These are phyloP conservation scores for Endothia cerciana DNA, from an alignment of 2,329 filamentous ascomycete species.

Conservation along the genomic window DNA sequence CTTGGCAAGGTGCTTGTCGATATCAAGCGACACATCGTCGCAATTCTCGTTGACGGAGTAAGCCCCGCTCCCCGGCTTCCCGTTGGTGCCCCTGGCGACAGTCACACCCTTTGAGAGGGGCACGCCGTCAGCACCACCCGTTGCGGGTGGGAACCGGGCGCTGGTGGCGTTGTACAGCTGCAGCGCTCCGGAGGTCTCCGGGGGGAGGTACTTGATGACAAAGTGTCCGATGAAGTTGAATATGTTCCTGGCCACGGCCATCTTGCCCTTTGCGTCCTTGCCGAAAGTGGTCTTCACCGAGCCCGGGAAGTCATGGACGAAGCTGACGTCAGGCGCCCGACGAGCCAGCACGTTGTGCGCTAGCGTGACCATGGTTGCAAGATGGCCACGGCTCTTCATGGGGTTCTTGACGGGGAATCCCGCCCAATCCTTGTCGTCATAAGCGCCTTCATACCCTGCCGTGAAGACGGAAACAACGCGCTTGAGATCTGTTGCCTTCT, in stretches of 20 bases:
- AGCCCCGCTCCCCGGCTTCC: slow-evolving; percentile 41
- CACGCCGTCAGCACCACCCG: slow-evolving; percentile 35
- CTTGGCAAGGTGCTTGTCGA: slow-evolving; percentile 35
- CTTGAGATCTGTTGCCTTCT: slow-evolving; percentile 48
- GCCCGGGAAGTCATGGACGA: slow-evolving; percentile 46
- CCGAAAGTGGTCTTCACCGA: slow-evolving; percentile 40
- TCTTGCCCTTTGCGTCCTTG: slow-evolving; percentile 31
- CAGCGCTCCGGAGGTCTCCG: slow-evolving; percentile 5
- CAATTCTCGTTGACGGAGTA: slow-evolving; percentile 43
- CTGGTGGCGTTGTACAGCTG: slow-evolving; percentile 36
- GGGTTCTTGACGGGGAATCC: slow-evolving; percentile 40
- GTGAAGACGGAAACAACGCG: slow-evolving; percentile 61
- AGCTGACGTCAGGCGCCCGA: slow-evolving; percentile 46
- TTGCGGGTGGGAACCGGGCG: slow-evolving; percentile 37
- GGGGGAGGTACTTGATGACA: slow-evolving; percentile 2
- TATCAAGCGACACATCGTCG: slow-evolving; percentile 36
- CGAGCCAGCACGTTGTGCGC: slow-evolving; percentile 52
- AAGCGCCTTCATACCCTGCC: slow-evolving; percentile 41
- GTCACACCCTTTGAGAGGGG: slow-evolving; percentile 33
- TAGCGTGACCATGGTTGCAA: slow-evolving; percentile 55
- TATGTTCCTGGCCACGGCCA: slow-evolving; percentile 35
- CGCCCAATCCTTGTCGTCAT: slow-evolving; percentile 54
- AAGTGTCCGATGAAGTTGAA: slow-evolving; percentile 34
- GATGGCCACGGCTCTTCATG: slow-evolving; percentile 45
- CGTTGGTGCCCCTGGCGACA: slow-evolving; percentile 38